A percentile compares a stretch with the other conserved stretches of the same genome.
Evolutionary conservation across 345 rosid species (phyloP).

Genomic region (Populus deltoides): DNA sequence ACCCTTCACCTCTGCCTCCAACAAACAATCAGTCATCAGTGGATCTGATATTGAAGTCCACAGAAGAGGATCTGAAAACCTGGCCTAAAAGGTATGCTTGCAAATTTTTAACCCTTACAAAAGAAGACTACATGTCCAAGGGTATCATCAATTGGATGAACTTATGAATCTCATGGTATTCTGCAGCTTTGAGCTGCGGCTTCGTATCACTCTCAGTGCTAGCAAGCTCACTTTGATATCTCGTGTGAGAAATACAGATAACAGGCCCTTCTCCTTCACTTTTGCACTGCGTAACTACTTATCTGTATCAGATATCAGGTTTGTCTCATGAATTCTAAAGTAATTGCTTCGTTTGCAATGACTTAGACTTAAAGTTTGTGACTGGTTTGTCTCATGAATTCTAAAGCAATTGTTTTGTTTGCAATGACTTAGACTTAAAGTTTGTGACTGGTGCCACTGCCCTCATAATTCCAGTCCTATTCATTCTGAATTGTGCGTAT

Average conservation of each 20-base stretch:
- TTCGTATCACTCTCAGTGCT: constrained; percentile 66
- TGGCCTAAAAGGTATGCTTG: constrained; percentile 78
- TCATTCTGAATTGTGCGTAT: background rate
- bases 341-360: constrained; percentile 9
- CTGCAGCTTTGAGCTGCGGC: constrained; percentile 85
- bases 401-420: constrained; percentile 3
- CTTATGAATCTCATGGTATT: constrained; percentile 11
- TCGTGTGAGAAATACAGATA: constrained; percentile 87
- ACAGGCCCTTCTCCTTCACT: constrained; percentile 72
- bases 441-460: background rate
- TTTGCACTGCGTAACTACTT: constrained; percentile 73
- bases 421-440: constrained; percentile 6
- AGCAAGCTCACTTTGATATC: constrained; percentile 87
- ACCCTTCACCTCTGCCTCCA: constrained; percentile 85
- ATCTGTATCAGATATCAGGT: constrained; percentile 93
- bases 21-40: constrained; percentile 64
- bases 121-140: background rate
- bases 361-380: constrained; percentile 6
- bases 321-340: constrained; percentile 11
- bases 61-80: constrained; percentile 72
- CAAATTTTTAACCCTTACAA: constrained; percentile 8
- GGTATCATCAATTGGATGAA: background rate
- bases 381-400: constrained; percentile 40
- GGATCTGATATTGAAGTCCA: constrained; percentile 70
- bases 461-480: background rate